A percentile compares a stretch with the other conserved stretches of the same genome.
Evolutionary conservation across 176 grass and related monocot species (phyloP).

Genomic region (Zizania latifolia): DNA sequence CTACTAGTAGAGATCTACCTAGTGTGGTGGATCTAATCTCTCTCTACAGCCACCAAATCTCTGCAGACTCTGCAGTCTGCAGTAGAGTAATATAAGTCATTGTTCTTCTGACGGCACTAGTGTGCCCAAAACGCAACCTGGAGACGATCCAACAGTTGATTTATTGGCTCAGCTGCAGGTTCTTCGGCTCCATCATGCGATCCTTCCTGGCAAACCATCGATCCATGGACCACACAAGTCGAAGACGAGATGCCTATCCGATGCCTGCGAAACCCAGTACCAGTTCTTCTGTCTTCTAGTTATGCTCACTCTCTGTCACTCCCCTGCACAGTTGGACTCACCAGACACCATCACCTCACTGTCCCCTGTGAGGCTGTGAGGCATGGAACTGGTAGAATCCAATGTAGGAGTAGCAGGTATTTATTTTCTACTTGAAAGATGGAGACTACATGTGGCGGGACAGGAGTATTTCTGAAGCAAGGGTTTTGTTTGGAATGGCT

Average conservation of each 20-base stretch:
- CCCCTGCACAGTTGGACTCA: conserved; percentile 8
- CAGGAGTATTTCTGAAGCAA: not conserved
- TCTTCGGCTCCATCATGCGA: not conserved
- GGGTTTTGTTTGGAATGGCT: too few species aligned
- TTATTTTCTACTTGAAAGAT: not conserved
- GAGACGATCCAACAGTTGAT: not conserved
- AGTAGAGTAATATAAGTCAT: conserved; percentile 3
- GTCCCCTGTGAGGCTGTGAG: not conserved
- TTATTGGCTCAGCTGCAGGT: conserved; percentile 1
- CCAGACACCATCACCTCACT: not conserved
- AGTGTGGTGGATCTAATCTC: not conserved
- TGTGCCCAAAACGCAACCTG: not conserved
- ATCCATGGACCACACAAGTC: conserved; percentile 39
- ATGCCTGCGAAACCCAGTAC: not conserved
- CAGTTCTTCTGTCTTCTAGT: not conserved
- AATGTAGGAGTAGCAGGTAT: not conserved
- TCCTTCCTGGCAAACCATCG: not conserved
- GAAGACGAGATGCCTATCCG: conserved; percentile 31
- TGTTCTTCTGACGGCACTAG: not conserved
- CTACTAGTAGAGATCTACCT: not conserved
- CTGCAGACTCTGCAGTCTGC: not conserved
- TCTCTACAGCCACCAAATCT: not conserved
- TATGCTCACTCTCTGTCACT: not conserved
- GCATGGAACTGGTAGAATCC: not conserved
- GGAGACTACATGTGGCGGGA: not conserved